Conservation (phyloP, 495 filamentous ascomycete genomes). For the Aspergillus nidulans region DNA sequence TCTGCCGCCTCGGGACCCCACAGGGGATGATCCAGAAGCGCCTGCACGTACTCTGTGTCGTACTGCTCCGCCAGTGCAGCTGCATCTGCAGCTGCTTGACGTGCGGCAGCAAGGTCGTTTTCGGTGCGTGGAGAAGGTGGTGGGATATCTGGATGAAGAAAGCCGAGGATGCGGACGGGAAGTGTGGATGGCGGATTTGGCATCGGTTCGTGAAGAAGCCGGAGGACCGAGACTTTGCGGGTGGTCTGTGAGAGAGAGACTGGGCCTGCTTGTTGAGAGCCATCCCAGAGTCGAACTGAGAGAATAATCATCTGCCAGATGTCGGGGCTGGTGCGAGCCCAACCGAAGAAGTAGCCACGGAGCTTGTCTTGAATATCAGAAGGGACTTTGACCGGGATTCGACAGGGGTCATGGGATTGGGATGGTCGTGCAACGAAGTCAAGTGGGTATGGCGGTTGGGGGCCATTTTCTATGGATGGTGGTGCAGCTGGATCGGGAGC, state of each 20-base stretch:
- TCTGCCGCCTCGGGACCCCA: conserved; percentile 46
- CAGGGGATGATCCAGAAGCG: conserved; percentile 48
- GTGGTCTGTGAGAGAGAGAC: conserved; percentile 37
- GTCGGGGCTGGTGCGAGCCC: conserved; percentile 40
- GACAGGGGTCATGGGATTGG: conserved; percentile 12
- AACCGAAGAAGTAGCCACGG: conserved; percentile 60
- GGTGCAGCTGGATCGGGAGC: not conserved
- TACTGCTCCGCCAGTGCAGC: conserved; percentile 38
- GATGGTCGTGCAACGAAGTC: conserved; percentile 44
- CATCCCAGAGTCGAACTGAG: conserved; percentile 37
- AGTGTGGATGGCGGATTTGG: conserved; percentile 19
- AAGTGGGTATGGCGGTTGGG: conserved; percentile 55
- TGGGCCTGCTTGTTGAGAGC: conserved; percentile 24
- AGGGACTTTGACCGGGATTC: conserved; percentile 34
- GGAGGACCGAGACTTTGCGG: conserved; percentile 41
- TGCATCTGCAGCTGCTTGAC: conserved; percentile 33
- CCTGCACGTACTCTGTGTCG: conserved; percentile 46
- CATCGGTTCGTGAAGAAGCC: conserved; percentile 38
- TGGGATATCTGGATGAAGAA: conserved; percentile 28
- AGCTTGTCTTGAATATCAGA: conserved; percentile 46
- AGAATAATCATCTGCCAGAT: conserved; percentile 54
- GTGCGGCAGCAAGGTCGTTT: conserved; percentile 26
- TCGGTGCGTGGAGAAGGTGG: conserved; percentile 21
- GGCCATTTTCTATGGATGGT: conserved; percentile 40
- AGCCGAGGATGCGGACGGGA: conserved; percentile 54